phyloP scores from a whole-genome alignment of 352 stramenopile genomes.

The Globisporangium perplexum region DNA sequence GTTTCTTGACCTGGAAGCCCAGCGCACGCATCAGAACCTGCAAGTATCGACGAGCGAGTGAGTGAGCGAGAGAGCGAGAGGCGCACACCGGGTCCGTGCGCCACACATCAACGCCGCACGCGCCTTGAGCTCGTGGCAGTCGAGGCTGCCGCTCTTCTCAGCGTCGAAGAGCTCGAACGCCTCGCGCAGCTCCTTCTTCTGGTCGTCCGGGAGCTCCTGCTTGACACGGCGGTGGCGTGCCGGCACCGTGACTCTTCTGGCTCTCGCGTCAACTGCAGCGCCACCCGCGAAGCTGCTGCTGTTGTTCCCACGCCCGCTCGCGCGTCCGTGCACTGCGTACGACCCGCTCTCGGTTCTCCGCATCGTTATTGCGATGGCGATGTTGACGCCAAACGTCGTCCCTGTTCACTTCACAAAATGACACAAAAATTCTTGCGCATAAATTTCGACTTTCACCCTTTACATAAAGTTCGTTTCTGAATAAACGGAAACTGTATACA shows the following conservation, averaged over 20 bases:
- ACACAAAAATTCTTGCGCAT: too few relatives aligned
- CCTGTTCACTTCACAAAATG: too few relatives aligned
- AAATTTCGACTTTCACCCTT: too few relatives aligned
- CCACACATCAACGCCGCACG: neutral
- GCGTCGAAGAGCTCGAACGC: constrained; percentile 93
- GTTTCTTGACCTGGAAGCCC: constrained; percentile 89
- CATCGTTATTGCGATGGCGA: too few relatives aligned
- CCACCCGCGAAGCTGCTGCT: neutral
- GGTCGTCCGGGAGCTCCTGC: constrained; percentile 73
- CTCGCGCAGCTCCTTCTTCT: constrained; percentile 89
- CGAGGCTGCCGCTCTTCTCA: constrained; percentile 86
- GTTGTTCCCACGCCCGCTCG: neutral
- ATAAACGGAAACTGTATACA: too few relatives aligned
- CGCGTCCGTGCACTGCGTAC: constrained; percentile 2
- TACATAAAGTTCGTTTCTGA: too few relatives aligned
- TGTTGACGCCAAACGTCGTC: too few relatives aligned
- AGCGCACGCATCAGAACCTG: constrained; percentile 89
- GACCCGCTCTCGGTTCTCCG: constrained; percentile 1
- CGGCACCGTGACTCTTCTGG: neutral
- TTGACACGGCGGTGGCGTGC: constrained; percentile 34
- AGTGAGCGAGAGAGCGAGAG: neutral
- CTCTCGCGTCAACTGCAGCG: neutral
- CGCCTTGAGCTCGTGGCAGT: constrained; percentile 94
- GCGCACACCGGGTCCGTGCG: neutral
- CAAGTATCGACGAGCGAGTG: neutral